Conservation (phyloP, 306 rosid genomes). For the Carpinus fangiana region DNA sequence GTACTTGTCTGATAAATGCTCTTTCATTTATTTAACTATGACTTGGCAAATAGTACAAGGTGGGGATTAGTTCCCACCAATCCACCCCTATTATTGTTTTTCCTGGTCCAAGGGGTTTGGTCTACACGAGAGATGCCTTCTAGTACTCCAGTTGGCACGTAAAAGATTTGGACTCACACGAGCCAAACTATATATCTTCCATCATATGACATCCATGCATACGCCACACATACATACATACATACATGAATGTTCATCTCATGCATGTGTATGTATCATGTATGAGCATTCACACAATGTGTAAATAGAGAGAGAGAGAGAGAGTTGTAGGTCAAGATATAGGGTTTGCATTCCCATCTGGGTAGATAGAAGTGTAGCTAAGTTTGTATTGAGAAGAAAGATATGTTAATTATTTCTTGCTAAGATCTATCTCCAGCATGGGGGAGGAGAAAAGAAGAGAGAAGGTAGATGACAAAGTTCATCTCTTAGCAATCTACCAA, state of each 20-base stretch:
- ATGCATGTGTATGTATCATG: background rate
- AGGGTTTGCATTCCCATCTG: conserved; percentile 38
- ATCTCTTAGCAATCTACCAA: background rate
- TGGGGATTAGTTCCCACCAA: background rate
- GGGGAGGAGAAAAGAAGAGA: conserved; percentile 24
- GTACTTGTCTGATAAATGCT: conserved; percentile 3
- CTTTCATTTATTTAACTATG: background rate
- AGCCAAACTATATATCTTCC: conserved; percentile 44
- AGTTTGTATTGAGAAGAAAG: background rate
- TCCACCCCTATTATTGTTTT: no score
- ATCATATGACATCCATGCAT: conserved; percentile 47
- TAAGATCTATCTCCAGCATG: conserved; percentile 22
- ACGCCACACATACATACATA: conserved; percentile 27
- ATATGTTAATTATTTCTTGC: conserved; percentile 11
- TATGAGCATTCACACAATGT: conserved; percentile 30
- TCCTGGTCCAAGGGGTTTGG: background rate
- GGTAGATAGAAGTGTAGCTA: conserved; percentile 17
- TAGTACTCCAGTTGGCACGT: conserved; percentile 35
- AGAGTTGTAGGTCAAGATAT: conserved; percentile 30
- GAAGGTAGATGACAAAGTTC: conserved; percentile 11
- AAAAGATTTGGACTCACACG: conserved; percentile 49
- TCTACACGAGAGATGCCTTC: conserved; percentile 11
- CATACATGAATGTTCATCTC: background rate
- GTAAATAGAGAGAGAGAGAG: conserved; percentile 15
- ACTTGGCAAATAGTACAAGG: background rate